Evolutionary conservation across 805 yeast genomes (phyloP).

Genomic region (Pachysolen tannophilus): DNA sequence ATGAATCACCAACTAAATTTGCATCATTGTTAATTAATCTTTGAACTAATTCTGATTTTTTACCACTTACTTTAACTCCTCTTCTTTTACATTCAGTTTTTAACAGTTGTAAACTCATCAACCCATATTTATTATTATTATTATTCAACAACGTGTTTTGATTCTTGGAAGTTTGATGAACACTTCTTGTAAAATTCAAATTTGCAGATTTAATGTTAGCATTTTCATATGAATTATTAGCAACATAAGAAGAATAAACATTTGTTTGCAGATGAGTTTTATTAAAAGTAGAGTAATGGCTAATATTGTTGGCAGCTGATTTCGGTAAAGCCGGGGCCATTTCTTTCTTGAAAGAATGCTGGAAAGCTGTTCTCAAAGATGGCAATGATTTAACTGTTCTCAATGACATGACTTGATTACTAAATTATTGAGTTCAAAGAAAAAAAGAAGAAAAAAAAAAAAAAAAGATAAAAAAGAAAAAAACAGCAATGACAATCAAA

Average conservation of each 20-base stretch:
- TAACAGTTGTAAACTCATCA: constrained; percentile 46
- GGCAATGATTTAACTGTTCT: constrained; percentile 27
- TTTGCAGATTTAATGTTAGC: no score
- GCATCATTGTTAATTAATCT: constrained; percentile 17
- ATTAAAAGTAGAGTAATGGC: constrained; percentile 7
- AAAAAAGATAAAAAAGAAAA: no score
- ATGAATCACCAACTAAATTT: background rate
- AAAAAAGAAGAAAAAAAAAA: no score
- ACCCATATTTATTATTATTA: constrained; percentile 18
- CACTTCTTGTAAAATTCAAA: constrained; percentile 15
- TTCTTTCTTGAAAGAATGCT: constrained; percentile 15
- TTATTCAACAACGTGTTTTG: constrained; percentile 20
- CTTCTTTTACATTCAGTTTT: constrained; percentile 51
- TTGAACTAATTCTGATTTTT: constrained; percentile 46
- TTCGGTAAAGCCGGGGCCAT: constrained; percentile 3
- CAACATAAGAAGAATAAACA: background rate
- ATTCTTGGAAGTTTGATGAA: constrained; percentile 26
- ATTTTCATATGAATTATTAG: background rate
- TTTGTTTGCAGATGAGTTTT: constrained; percentile 7
- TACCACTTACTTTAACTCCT: constrained; percentile 56
- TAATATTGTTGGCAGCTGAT: background rate
- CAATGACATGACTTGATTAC: no score
- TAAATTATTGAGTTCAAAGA: no score
- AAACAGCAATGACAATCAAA: no score
- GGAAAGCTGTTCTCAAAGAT: constrained; percentile 20